A percentile compares a stretch with the other conserved stretches of the same genome.
Conservation (phyloP, 2,329 filamentous ascomycete genomes). For the Ophiostoma perfectum region DNA sequence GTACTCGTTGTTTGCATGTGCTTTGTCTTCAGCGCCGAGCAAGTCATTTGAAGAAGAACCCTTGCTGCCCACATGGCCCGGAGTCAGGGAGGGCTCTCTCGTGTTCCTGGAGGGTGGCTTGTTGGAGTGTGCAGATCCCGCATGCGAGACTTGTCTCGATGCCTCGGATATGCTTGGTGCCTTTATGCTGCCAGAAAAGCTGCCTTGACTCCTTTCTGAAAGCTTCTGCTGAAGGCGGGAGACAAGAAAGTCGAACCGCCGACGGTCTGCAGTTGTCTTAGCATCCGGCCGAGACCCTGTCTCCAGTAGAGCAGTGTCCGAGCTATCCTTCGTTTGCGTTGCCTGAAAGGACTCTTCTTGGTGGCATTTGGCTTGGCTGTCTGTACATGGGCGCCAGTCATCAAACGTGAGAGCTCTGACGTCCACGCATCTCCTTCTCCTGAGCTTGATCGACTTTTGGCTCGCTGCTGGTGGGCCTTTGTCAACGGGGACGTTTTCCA, state of each 20-base stretch:
- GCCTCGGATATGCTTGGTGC: background rate
- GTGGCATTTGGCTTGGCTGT: background rate
- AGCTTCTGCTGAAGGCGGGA: constrained; percentile 22
- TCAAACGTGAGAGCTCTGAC: background rate
- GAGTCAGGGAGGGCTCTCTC: background rate
- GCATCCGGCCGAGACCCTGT: background rate
- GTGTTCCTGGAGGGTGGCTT: background rate
- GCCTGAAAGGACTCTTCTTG: no score
- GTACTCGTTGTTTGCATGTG: background rate
- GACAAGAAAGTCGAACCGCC: constrained; percentile 23
- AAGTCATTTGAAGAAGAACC: background rate
- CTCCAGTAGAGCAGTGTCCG: background rate
- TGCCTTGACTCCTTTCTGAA: constrained; percentile 10
- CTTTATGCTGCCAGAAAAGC: background rate
- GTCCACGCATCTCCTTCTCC: background rate
- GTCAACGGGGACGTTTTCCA: background rate
- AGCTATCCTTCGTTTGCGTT: background rate
- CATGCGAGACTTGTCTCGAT: background rate
- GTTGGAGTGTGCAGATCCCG: background rate
- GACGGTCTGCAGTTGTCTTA: constrained; percentile 10
- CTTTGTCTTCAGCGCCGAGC: background rate
- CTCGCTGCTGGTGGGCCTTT: background rate
- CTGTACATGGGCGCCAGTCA: background rate
- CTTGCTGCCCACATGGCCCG: background rate
- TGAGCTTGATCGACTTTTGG: constrained; percentile 1